These are phyloP conservation scores for Zygotorulaspora sp. DNA, from an alignment of 805 yeast genomes.

Conservation along the genomic window DNA sequence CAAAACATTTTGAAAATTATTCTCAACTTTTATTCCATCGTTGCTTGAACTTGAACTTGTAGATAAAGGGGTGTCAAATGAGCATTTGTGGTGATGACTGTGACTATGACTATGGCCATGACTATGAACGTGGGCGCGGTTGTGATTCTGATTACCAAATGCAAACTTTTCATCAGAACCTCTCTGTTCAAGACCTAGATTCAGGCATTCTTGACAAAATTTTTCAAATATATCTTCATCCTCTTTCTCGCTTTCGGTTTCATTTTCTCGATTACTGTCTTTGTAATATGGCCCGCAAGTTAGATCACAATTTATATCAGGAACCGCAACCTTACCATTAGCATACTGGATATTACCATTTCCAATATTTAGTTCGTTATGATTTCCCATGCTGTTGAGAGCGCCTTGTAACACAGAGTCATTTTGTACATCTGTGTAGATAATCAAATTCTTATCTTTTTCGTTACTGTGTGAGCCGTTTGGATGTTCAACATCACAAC, in stretches of 20 bases:
- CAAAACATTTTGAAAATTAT: conserved; percentile 1
- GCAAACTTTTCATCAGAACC: not conserved
- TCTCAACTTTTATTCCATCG: conserved; percentile 2
- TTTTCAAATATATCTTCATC: conserved; percentile 32
- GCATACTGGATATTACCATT: not conserved
- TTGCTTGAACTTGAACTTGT: conserved; percentile 8
- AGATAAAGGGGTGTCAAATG: conserved; percentile 9
- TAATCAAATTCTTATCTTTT: conserved; percentile 10
- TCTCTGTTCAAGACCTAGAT: conserved; percentile 8
- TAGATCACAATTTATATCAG: conserved; percentile 26
- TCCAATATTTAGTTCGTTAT: not conserved
- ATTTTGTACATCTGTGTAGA: conserved; percentile 9
- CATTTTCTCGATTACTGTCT: conserved; percentile 3
- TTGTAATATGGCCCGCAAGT: conserved; percentile 19
- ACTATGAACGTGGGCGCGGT: too few species aligned
- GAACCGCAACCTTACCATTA: not conserved
- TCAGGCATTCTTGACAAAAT: conserved; percentile 31
- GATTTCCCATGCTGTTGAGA: not conserved
- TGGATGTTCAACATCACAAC: conserved; percentile 38
- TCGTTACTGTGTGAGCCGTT: not conserved
- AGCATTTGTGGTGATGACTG: conserved; percentile 3
- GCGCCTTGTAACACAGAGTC: conserved; percentile 4
- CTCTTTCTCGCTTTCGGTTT: conserved; percentile 5
- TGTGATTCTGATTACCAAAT: too few species aligned
- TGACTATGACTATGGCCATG: conserved; percentile 23